phyloP scores from a whole-genome alignment of 768 basidiomycete species.

The Tylopilus intermedius region DNA sequence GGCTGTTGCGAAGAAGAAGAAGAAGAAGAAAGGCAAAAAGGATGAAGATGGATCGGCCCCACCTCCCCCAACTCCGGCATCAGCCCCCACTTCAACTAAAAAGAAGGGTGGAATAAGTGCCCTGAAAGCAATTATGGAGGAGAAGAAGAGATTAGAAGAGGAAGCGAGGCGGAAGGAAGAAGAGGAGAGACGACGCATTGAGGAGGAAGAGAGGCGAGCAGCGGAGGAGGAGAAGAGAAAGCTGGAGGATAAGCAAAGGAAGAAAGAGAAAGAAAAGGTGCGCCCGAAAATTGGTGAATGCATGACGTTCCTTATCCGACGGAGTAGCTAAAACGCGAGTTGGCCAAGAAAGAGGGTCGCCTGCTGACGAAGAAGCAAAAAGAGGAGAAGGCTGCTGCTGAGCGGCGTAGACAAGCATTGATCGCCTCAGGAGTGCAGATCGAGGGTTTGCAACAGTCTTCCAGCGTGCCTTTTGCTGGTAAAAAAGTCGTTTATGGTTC shows the following conservation, averaged over 20 bases:
- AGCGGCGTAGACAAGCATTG: constrained; percentile 85
- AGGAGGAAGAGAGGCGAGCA: constrained; percentile 79
- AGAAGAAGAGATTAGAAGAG: constrained; percentile 84
- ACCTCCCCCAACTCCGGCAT: constrained; percentile 30
- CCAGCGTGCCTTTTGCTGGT: constrained; percentile 35
- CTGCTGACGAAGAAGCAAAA: constrained; percentile 97
- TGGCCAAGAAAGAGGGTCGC: constrained; percentile 90
- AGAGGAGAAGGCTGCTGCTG: constrained; percentile 85
- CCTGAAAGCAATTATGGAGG: constrained; percentile 87
- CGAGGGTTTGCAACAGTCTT: constrained; percentile 73
- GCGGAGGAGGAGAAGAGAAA: constrained; percentile 73
- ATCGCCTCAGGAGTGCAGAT: constrained; percentile 86
- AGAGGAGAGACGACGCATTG: constrained; percentile 74
- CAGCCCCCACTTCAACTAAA: constrained; percentile 44
- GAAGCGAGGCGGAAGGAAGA: constrained; percentile 68
- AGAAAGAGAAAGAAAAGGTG: constrained; percentile 88
- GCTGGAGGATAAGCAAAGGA: constrained; percentile 79
- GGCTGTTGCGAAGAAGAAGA: constrained; percentile 69
- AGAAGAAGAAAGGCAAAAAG: constrained; percentile 77
- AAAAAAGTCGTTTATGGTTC: constrained; percentile 82
- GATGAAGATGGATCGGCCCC: constrained; percentile 59
- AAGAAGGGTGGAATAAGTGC: constrained; percentile 81
- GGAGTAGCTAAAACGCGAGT: constrained; percentile 75
- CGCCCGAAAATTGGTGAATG: not conserved
- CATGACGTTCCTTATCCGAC: constrained; percentile 1